These are phyloP conservation scores for Colletotrichum agaves DNA, from an alignment of 2,329 filamentous ascomycete species.

Conservation along the genomic window DNA sequence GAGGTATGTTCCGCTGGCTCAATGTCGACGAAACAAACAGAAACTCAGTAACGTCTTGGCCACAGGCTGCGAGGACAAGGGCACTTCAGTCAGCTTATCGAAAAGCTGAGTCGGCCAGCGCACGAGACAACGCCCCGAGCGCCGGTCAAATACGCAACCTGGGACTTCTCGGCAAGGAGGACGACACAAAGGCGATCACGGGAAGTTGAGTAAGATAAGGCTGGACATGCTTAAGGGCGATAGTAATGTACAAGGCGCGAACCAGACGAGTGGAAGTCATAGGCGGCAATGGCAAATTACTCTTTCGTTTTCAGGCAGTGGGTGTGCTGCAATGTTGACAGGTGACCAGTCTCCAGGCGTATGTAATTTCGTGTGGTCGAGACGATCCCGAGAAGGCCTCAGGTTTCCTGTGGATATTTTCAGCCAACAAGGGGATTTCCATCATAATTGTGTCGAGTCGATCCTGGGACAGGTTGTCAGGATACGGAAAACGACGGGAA, in stretches of 20 bases:
- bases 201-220: conserved; percentile 43
- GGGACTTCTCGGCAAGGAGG: conserved; percentile 84
- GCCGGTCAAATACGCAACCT: conserved; percentile 89
- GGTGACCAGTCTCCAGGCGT: no score
- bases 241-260: conserved; percentile 23
- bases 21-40: neutral
- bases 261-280: conserved; percentile 6
- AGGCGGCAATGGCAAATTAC: conserved; percentile 29
- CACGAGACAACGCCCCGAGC: conserved; percentile 83
- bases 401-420: no score
- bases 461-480: no score
- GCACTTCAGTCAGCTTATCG: conserved; percentile 87
- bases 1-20: conserved; percentile 73
- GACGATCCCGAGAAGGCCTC: no score
- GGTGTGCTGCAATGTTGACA: neutral
- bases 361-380: no score
- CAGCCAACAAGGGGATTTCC: no score
- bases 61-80: conserved; percentile 79
- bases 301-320: conserved; percentile 13
- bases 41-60: conserved; percentile 19
- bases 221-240: conserved; percentile 35
- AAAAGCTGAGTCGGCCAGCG: conserved; percentile 78
- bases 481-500: no score
- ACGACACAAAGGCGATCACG: conserved; percentile 75
- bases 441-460: no score